Evolutionary conservation across 108 stramenopile genomes (phyloP).

Genomic region (Aureococcus anophagefferens): DNA sequence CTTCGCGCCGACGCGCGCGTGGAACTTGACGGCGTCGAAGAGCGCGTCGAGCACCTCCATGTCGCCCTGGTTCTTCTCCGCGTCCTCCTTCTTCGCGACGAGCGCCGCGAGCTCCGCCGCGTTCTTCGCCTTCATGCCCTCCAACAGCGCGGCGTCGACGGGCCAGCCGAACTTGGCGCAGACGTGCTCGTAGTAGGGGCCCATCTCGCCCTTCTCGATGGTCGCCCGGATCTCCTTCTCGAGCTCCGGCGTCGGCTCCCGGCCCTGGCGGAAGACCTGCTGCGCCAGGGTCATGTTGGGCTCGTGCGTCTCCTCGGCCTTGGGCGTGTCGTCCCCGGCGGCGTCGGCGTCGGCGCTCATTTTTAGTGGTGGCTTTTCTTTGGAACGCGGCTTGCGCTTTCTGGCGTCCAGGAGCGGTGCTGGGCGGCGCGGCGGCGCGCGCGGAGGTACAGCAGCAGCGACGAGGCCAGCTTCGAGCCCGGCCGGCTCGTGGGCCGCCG

Average conservation of each 20-base stretch:
- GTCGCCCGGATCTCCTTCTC: not conserved
- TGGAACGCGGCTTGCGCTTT: no score
- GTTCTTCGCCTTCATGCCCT: conserved; percentile 19
- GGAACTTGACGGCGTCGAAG: conserved; percentile 71
- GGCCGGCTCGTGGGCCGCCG: no score
- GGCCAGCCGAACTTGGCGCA: not conserved
- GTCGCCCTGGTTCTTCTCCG: conserved; percentile 84
- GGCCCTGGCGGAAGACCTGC: not conserved
- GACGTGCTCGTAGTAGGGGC: not conserved
- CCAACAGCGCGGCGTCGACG: conserved; percentile 10
- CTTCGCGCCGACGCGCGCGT: conserved; percentile 65
- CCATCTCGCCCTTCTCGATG: not conserved
- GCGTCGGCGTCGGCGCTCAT: no score
- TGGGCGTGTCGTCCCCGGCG: no score
- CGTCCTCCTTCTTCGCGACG: conserved; percentile 39
- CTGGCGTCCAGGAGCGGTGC: no score
- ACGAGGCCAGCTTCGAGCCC: no score
- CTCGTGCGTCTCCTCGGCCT: not conserved
- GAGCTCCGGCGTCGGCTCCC: not conserved
- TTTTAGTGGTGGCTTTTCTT: no score
- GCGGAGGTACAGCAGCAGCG: no score
- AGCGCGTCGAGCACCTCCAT: conserved; percentile 91
- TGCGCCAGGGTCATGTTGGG: not conserved
- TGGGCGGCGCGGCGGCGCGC: no score
- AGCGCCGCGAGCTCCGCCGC: conserved; percentile 7